These are phyloP conservation scores for Xeromyces bisporus DNA, from an alignment of 495 filamentous ascomycete species.

Conservation along the genomic window DNA sequence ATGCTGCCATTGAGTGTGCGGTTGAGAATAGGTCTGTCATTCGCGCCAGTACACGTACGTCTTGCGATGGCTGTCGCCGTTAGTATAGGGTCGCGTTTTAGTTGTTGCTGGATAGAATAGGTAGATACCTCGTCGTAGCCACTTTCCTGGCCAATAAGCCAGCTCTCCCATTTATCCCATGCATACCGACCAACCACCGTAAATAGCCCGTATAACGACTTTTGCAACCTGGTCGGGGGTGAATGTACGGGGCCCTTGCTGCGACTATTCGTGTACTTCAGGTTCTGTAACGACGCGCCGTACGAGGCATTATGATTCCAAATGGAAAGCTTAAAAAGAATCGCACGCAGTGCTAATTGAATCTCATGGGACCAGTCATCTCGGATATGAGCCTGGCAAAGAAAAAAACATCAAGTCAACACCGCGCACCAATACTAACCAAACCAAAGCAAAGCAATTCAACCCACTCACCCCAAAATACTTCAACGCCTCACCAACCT, in stretches of 20 bases:
- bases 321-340: slow-evolving; percentile 85
- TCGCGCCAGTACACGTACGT: slow-evolving; percentile 42
- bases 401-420: no score
- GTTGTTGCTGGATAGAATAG: not conserved
- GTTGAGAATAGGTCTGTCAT: slow-evolving; percentile 53
- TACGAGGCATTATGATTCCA: slow-evolving; percentile 96
- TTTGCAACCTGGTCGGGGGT: slow-evolving; percentile 59
- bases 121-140: slow-evolving; percentile 41
- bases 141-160: slow-evolving; percentile 57
- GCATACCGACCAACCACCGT: slow-evolving; percentile 78
- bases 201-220: slow-evolving; percentile 63
- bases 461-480: slow-evolving; percentile 51
- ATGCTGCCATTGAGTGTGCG: slow-evolving; percentile 59
- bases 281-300: slow-evolving; percentile 79
- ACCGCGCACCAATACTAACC: no score
- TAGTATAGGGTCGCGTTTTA: slow-evolving; percentile 11
- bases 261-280: slow-evolving; percentile 77
- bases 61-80: slow-evolving; percentile 23
- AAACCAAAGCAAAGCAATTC: slow-evolving; percentile 4
- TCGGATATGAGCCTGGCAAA: slow-evolving; percentile 40
- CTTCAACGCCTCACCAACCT: slow-evolving; percentile 78
- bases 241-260: slow-evolving; percentile 40
- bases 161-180: slow-evolving; percentile 82
- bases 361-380: slow-evolving; percentile 86
- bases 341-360: slow-evolving; percentile 51